phyloP scores from a whole-genome alignment of 345 rosid species.

The Eucalyptus marginata region DNA sequence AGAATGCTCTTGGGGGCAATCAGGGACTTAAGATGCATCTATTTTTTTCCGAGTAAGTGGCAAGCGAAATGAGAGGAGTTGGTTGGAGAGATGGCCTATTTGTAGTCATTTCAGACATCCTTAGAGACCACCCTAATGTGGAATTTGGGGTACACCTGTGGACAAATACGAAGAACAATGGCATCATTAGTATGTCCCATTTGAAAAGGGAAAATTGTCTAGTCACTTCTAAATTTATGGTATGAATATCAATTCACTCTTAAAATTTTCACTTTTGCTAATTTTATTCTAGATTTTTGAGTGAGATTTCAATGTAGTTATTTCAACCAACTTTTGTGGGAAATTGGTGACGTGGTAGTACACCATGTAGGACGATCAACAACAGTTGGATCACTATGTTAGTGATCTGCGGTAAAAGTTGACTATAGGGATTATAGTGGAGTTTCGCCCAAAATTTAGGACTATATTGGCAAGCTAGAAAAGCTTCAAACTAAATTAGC shows the following conservation, averaged over 20 bases:
- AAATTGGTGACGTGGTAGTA: not conserved
- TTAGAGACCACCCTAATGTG: not conserved
- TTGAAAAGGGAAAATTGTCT: not conserved
- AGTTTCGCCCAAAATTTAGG: not conserved
- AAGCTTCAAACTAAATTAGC: not conserved
- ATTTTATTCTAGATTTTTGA: not conserved
- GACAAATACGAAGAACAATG: not conserved
- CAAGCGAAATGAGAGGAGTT: not conserved
- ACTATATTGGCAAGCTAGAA: not conserved
- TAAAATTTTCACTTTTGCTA: not conserved
- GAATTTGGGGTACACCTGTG: not conserved
- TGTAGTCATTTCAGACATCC: not conserved
- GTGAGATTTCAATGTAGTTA: not conserved
- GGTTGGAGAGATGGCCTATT: not conserved
- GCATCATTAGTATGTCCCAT: not conserved
- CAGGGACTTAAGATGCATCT: not conserved
- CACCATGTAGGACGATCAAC: not conserved
- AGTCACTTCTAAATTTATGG: too few species aligned
- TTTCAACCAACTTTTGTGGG: rapidly evolving
- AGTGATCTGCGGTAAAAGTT: not conserved
- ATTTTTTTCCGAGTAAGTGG: not conserved
- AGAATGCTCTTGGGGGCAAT: not conserved
- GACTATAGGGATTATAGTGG: not conserved
- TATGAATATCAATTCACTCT: too few species aligned
- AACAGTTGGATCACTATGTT: rapidly evolving